Evolutionary conservation across 2,329 filamentous ascomycete species (phyloP), one percentile per base, ranked within the genome.

Genomic region (Colletotrichum kahawae): DNA sequence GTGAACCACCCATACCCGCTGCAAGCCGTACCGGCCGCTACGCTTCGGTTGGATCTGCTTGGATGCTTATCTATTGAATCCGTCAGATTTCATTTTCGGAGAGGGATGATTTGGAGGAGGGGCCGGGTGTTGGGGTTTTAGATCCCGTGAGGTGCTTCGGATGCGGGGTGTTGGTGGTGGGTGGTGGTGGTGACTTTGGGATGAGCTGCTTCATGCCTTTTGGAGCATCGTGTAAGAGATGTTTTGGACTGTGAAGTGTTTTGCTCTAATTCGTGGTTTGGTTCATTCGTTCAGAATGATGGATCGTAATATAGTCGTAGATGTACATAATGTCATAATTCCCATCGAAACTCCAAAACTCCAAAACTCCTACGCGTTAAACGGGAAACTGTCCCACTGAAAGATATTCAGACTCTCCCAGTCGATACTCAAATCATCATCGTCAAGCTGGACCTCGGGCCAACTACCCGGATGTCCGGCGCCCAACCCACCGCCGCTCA

Each of bases 241-340:
- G 0, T 51, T 16, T 51, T 51, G 12, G n/a, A n/a, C 18, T 21
- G n/a, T 51, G 43, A 51, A 51, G 0, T 1, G 12, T 0, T 4
- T 51, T 51, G 43, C 10, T 51, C 43, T 51, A 51, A 13, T 51
- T 51, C 43, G 43, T 51, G n/a, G 21, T 13, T 51, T 51, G 2
- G 43, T 13, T 4, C 43, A 51, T 51, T 51, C 43, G 10, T 2
- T 21, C 10, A 51, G 43, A 51, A 51, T 51, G 43, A 51, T 21
- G 1, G n/a, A 51, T 51, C 43, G 43, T 51, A 7, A 13, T 4
- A 21, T 21, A 21, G 43, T 51, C 43, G 43, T 51, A 51, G n/a
- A 51, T 51, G 0, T 51, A 51, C 43, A 51, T 51, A 0, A 7
- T 21, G 43, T 51, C 43, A 51, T 51, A 21, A 51, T 0, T n/a